Evolutionary conservation across 495 filamentous ascomycete genomes (phyloP).

Genomic region (Lepidopterella palustris): DNA sequence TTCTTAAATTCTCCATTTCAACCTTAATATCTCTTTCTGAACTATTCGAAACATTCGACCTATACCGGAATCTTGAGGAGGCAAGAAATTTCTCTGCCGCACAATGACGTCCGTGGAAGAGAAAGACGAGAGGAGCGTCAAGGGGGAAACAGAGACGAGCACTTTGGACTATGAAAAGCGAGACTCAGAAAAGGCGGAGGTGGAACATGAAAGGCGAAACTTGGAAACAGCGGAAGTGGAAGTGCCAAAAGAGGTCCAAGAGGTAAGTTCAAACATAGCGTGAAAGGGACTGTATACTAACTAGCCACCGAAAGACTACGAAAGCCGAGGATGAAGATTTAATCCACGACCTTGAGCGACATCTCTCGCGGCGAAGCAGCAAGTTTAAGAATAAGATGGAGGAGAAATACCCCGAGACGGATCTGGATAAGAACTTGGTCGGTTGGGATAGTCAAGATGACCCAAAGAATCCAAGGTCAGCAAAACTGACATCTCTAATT

Average conservation of each 20-base stretch:
- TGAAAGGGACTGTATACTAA: background rate
- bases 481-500: background rate
- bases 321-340: conserved; percentile 1
- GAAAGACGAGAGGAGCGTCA: background rate
- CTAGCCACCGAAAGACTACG: background rate
- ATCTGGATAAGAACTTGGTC: conserved; percentile 20
- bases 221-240: too few species aligned
- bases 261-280: too few species aligned
- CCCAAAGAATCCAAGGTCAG: conserved; percentile 22
- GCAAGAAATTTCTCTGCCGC: background rate
- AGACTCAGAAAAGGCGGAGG: background rate
- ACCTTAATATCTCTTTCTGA: too few species aligned
- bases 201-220: background rate
- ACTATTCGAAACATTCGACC: background rate
- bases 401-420: conserved; percentile 16
- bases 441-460: conserved; percentile 25
- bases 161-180: background rate
- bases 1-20: too few species aligned
- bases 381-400: conserved; percentile 10
- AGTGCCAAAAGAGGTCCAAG: too few species aligned
- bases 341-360: conserved; percentile 14
- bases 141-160: background rate
- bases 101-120: background rate
- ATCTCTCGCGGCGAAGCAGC: conserved; percentile 21
- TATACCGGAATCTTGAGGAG: background rate